Evolutionary conservation across 1,284 basidiomycete species (phyloP).

Genomic region (Apiotrichum gamsii): DNA sequence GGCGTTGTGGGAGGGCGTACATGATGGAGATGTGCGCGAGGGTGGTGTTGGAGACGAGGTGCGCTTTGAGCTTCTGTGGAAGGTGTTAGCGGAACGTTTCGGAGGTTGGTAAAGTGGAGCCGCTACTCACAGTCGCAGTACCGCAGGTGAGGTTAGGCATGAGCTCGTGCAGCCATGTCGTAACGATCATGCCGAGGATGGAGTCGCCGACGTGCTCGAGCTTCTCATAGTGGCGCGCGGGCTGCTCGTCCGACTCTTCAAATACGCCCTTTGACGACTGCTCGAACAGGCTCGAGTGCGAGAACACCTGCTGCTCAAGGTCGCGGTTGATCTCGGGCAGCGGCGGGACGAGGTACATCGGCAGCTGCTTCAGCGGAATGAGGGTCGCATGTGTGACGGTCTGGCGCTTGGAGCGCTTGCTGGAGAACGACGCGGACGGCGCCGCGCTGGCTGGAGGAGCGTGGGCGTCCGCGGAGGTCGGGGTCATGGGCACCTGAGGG

Average conservation of each 20-base stretch:
- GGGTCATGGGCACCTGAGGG: neutral
- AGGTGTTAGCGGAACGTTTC: neutral
- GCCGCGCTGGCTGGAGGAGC: too few species aligned
- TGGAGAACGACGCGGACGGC: conserved; percentile 31
- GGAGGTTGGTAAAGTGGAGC: neutral
- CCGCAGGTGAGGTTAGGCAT: conserved; percentile 36
- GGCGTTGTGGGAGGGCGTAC: conserved; percentile 36
- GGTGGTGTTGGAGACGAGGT: conserved; percentile 42
- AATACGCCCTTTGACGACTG: conserved; percentile 27
- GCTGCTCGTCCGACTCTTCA: conserved; percentile 26
- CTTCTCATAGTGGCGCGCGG: conserved; percentile 37
- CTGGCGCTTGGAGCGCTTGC: conserved; percentile 31
- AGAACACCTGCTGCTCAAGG: conserved; percentile 30
- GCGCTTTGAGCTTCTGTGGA: conserved; percentile 44
- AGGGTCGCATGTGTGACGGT: conserved; percentile 24
- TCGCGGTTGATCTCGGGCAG: conserved; percentile 30
- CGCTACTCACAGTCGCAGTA: conserved; percentile 36
- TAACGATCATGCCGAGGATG: conserved; percentile 42
- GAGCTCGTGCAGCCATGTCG: conserved; percentile 39
- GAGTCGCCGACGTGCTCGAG: conserved; percentile 43
- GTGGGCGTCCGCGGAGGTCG: neutral
- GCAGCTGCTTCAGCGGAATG: conserved; percentile 37
- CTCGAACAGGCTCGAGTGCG: conserved; percentile 29
- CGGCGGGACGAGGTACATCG: conserved; percentile 37
- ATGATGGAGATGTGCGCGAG: conserved; percentile 39